Conservation (phyloP, 148 eudicot genomes). For the Polygonum aviculare region DNA sequence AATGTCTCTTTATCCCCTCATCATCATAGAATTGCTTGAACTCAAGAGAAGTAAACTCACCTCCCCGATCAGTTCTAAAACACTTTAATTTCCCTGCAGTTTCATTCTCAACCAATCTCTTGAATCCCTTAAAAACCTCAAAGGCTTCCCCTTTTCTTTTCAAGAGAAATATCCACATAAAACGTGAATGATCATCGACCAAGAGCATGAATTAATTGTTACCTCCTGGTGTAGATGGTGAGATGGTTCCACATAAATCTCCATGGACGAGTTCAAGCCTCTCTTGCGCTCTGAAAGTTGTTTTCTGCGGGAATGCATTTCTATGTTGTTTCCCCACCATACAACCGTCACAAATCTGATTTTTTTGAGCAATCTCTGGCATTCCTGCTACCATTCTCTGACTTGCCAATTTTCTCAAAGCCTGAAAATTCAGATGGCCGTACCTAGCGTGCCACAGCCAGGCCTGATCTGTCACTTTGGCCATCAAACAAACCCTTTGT, state of each 20-base stretch:
- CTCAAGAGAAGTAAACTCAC: background rate
- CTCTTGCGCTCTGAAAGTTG: background rate
- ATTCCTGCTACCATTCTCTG: background rate
- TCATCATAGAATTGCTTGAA: conserved; percentile 1
- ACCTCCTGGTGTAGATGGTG: background rate
- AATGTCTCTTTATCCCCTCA: background rate
- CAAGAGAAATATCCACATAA: background rate
- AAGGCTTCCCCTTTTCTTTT: background rate
- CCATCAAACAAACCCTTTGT: background rate
- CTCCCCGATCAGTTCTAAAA: too few relatives aligned
- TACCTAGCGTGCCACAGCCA: conserved; percentile 9
- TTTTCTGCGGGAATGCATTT: background rate
- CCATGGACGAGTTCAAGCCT: background rate
- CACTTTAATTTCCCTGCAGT: too few relatives aligned
- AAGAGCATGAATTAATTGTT: background rate
- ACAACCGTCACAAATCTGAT: background rate
- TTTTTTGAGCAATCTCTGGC: conserved; percentile 1
- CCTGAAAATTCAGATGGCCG: conserved; percentile 6
- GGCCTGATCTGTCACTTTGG: background rate
- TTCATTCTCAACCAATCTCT: too few relatives aligned
- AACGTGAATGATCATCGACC: background rate
- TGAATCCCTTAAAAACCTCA: background rate
- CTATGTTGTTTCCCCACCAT: background rate
- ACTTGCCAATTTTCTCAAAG: background rate
- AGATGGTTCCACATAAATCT: background rate